phyloP scores from a whole-genome alignment of 106 monocot genomes.

The Dioscorea zingiberensis region DNA sequence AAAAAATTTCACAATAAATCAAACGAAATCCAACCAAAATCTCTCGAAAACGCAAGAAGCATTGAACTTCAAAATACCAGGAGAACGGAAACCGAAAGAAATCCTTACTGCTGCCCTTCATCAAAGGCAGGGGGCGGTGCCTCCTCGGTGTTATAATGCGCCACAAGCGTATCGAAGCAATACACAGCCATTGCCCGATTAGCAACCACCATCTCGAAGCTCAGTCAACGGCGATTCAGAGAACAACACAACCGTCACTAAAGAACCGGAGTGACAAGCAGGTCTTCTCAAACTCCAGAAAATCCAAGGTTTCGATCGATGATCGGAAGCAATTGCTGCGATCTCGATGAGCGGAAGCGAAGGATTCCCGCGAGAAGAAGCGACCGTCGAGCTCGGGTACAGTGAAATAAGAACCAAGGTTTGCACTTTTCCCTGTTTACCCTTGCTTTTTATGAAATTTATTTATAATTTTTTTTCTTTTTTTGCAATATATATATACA shows the following conservation, averaged over 20 bases:
- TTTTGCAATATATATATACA: no score
- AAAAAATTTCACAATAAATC: not conserved
- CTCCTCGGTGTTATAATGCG: constrained; percentile 83
- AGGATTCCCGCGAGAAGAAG: no score
- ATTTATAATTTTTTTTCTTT: no score
- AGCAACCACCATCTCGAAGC: constrained; percentile 66
- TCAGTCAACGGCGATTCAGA: not conserved
- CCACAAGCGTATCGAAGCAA: constrained; percentile 92
- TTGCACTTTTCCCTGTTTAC: no score
- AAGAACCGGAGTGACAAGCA: not conserved
- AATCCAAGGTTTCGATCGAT: not conserved
- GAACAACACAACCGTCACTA: not conserved
- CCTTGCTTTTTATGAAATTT: no score
- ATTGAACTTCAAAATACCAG: not conserved
- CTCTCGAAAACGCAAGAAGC: not conserved
- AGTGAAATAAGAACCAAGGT: no score
- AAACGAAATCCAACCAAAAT: not conserved
- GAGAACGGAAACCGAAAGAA: no score
- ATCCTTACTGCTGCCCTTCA: constrained; percentile 65
- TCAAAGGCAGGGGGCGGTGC: constrained; percentile 77
- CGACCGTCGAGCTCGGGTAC: no score
- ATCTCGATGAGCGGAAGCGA: no score
- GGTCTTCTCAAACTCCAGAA: not conserved
- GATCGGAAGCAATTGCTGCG: no score
- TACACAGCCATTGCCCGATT: constrained; percentile 90